Base-by-base conservation (phyloP, 2,329 filamentous ascomycete species). In the Plectosphaerella plurivora region DNA sequence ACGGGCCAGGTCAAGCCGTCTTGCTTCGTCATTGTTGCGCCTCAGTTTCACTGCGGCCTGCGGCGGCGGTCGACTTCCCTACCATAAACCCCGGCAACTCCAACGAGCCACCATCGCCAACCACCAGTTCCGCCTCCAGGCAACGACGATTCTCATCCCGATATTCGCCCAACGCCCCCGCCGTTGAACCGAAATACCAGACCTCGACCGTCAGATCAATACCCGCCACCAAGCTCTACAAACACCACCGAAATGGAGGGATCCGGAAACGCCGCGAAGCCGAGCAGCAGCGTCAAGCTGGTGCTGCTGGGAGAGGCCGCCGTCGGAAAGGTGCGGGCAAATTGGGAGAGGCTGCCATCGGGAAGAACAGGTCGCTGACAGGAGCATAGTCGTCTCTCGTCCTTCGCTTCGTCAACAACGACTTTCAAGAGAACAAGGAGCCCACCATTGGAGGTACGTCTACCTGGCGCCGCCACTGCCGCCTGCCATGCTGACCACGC, bases 381-480 rank as follows among this genome's bases (percentile, higher is more conserved):
- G 28, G 18, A 55, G 65, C 50, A 22, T 65, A 96, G 94, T 97
- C 94, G 48, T 99, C 94, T 45, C 86, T 99, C 54, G 94, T 99
- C 58, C 82, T 99, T 68, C 91, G 94, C 67, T 99, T 99, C 74
- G 94, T 99, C 69, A 97, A 97, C 81, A 94, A 99, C 76, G 93
- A 97, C 74, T 99, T 99, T 67, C 94, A 99, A 78, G 94, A 97
- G 75, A 97, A 97, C 75, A 97, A 97, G 79, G 94, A 99, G 72
- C 94, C 94, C 57, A 99, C 94, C 60, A 99, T 99, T 74, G 94
- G 94, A 80, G 91, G 91, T 95, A 81, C 59, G 81, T 72, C 46
- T 24, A 45, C 37, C 33, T 22, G 22, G 20, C 47, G 45, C 24
- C 16, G 10, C 16, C n/a, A 4, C 42, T n/a, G 5, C 33, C 45